Conservation (phyloP, 768 basidiomycete species). For the Boletus subparvulus region DNA sequence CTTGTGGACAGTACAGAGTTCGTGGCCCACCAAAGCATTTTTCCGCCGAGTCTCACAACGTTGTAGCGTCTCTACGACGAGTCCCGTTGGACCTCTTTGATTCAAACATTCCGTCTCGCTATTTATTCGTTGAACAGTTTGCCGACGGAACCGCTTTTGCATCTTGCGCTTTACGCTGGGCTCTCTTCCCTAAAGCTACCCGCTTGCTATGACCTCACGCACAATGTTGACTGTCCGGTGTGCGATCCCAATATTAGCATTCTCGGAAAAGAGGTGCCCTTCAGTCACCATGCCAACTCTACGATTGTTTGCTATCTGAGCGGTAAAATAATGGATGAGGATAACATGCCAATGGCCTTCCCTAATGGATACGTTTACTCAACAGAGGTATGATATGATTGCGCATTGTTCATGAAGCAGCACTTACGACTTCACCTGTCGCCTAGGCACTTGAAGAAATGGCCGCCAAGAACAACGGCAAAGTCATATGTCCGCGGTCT, state of each 20-base stretch:
- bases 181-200: conserved; percentile 89
- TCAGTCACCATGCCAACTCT: conserved; percentile 92
- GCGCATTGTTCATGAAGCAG: conserved; percentile 1
- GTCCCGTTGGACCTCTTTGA: conserved; percentile 72
- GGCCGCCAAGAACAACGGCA: conserved; percentile 74
- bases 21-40: conserved; percentile 15
- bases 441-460: conserved; percentile 83
- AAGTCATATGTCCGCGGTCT: conserved; percentile 83
- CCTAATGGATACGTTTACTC: conserved; percentile 93
- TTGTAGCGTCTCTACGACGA: conserved; percentile 79
- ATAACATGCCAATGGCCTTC: conserved; percentile 90
- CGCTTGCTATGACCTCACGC: conserved; percentile 67
- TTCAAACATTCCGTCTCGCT: conserved; percentile 77
- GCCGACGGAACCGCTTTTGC: conserved; percentile 82
- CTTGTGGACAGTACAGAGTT: conserved; percentile 80
- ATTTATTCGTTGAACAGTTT: conserved; percentile 87
- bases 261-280: conserved; percentile 84
- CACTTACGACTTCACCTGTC: conserved; percentile 12
- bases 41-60: conserved; percentile 8
- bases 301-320: conserved; percentile 91
- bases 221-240: conserved; percentile 88
- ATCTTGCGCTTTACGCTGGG: conserved; percentile 88
- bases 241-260: conserved; percentile 77
- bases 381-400: conserved; percentile 62
- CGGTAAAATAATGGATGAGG: conserved; percentile 93